Evolutionary conservation across 208 protist species (phyloP).

Genomic region (Leishmania turanica): DNA sequence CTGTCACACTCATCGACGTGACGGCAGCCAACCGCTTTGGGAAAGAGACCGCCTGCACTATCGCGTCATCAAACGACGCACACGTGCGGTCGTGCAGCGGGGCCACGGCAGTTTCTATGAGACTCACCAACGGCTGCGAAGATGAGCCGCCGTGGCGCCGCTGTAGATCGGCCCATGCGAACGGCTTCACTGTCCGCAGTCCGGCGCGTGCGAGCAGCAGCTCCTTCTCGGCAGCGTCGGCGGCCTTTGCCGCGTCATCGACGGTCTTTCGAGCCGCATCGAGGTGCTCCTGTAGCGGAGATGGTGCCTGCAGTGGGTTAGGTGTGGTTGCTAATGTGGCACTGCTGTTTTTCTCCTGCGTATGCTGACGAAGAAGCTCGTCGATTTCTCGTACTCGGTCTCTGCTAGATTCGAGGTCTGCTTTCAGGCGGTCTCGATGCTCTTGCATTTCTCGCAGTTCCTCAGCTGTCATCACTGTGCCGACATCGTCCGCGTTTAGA

Average conservation of each 20-base stretch:
- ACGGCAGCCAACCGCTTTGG: slow-evolving; percentile 15
- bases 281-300: slow-evolving; percentile 1
- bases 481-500: background rate
- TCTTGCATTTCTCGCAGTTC: slow-evolving; percentile 41
- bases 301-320: background rate
- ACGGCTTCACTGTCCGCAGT: slow-evolving; percentile 30
- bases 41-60: slow-evolving; percentile 7
- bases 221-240: slow-evolving; percentile 14
- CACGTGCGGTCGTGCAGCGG: slow-evolving; percentile 8
- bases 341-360: background rate
- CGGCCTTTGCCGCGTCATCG: slow-evolving; percentile 1
- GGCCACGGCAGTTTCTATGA: slow-evolving; percentile 14
- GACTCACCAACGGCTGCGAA: slow-evolving; percentile 3
- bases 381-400: slow-evolving; percentile 39
- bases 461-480: slow-evolving; percentile 13
- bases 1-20: slow-evolving; percentile 3
- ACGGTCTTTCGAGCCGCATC: background rate
- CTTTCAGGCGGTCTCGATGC: slow-evolving; percentile 29
- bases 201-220: slow-evolving; percentile 26
- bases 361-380: slow-evolving; percentile 1
- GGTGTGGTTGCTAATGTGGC: background rate
- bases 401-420: slow-evolving; percentile 36
- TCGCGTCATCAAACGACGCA: slow-evolving; percentile 16
- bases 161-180: slow-evolving; percentile 27
- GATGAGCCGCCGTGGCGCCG: slow-evolving; percentile 11